These are phyloP conservation scores for Mortierella sp. DNA, from an alignment of 371 early-diverging fungal genomes.

Conservation along the genomic window DNA sequence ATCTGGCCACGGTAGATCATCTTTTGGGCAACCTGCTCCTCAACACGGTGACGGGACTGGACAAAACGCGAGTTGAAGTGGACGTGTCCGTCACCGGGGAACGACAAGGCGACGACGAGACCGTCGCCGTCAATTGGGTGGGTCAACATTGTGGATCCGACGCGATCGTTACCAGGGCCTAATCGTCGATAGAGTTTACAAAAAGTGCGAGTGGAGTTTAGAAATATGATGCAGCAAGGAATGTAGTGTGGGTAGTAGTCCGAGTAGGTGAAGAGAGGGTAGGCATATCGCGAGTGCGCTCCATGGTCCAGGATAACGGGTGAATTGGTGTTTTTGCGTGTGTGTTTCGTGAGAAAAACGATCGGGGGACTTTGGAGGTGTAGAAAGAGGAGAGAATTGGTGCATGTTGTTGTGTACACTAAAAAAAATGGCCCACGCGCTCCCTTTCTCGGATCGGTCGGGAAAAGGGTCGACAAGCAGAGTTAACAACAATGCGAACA, in stretches of 20 bases:
- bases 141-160: conserved; percentile 31
- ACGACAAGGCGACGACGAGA: conserved; percentile 44
- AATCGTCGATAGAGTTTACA: neutral
- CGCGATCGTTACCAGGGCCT: conserved; percentile 54
- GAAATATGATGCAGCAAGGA: neutral
- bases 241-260: neutral
- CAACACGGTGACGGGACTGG: conserved; percentile 54
- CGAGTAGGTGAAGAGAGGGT: neutral
- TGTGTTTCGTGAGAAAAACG: neutral
- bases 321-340: neutral
- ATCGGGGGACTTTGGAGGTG: neutral
- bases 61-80: conserved; percentile 57
- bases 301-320: neutral
- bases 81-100: conserved; percentile 44
- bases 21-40: conserved; percentile 42
- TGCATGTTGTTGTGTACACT: neutral
- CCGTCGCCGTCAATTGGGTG: conserved; percentile 57
- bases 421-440: neutral
- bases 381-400: neutral
- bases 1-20: conserved; percentile 57
- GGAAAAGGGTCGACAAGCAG: neutral
- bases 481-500: neutral
- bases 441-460: neutral
- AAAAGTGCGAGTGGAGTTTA: neutral
- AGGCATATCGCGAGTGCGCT: neutral